phyloP scores from a whole-genome alignment of 202 grass and related monocot genomes.

The Eragrostis tef region DNA sequence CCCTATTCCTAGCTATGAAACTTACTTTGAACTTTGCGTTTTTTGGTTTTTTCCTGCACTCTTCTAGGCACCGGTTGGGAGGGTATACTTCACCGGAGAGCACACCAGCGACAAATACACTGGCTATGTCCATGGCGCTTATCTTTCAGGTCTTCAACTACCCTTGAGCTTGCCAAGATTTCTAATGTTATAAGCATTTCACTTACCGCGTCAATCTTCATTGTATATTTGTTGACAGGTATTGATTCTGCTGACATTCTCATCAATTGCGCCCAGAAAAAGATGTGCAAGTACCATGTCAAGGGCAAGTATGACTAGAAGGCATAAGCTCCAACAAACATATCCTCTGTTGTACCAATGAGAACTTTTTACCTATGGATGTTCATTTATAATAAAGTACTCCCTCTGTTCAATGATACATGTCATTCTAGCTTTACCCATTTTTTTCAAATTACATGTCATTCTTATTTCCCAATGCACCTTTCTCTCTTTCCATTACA shows the following conservation, averaged over 20 bases:
- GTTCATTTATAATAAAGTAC: no score
- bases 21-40: neutral
- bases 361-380: no score
- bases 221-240: neutral
- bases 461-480: no score
- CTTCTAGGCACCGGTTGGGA: slow-evolving; percentile 56
- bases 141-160: slow-evolving; percentile 49
- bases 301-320: neutral
- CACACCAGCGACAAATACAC: slow-evolving; percentile 72
- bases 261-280: slow-evolving; percentile 38
- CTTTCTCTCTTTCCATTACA: no score
- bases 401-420: no score
- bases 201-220: no score
- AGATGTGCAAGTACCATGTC: slow-evolving; percentile 35
- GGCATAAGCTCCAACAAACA: no score
- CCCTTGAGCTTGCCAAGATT: neutral
- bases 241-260: slow-evolving; percentile 45
- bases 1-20: no score
- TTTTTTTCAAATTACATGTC: no score
- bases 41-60: neutral
- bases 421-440: no score
- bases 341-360: no score
- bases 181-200: no score
- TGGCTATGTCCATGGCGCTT: slow-evolving; percentile 66
- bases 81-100: slow-evolving; percentile 76